phyloP scores from a whole-genome alignment of 306 rosid species.

The Sicyos edulis region DNA sequence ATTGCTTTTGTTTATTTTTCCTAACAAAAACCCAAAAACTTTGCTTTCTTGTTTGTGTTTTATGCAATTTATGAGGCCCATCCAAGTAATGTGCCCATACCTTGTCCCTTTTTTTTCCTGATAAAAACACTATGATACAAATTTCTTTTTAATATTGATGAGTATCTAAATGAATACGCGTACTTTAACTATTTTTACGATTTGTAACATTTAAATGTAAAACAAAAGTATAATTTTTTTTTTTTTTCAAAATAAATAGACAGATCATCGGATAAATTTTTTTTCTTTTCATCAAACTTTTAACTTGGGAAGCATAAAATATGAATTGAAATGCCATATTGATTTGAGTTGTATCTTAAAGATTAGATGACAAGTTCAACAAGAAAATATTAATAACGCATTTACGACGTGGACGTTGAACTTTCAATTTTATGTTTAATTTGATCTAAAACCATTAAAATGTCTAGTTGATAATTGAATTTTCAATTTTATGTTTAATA shows the following conservation, averaged over 20 bases:
- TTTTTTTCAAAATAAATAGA: background rate
- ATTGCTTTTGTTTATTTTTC: background rate
- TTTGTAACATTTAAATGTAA: too few relatives aligned
- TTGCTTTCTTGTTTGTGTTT: conserved; percentile 7
- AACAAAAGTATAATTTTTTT: too few relatives aligned
- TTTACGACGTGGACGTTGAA: too few relatives aligned
- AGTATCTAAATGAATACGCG: too few relatives aligned
- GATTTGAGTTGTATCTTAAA: too few relatives aligned
- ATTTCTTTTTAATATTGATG: background rate
- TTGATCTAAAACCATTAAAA: too few relatives aligned
- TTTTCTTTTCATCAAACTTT: background rate
- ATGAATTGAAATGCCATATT: background rate
- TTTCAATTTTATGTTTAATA: too few relatives aligned
- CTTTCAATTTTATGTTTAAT: too few relatives aligned
- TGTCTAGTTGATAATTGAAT: too few relatives aligned
- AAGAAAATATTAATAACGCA: too few relatives aligned
- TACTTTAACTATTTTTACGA: too few relatives aligned
- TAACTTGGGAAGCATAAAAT: background rate
- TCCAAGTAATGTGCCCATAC: conserved; percentile 15
- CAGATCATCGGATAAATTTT: background rate
- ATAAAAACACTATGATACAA: background rate
- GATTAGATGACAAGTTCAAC: too few relatives aligned
- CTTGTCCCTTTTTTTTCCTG: background rate
- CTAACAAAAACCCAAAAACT: background rate
- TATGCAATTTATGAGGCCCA: conserved; percentile 13